Base-by-base conservation (phyloP, 139 green algal species). In the Tetradesmus obliquus region DNA sequence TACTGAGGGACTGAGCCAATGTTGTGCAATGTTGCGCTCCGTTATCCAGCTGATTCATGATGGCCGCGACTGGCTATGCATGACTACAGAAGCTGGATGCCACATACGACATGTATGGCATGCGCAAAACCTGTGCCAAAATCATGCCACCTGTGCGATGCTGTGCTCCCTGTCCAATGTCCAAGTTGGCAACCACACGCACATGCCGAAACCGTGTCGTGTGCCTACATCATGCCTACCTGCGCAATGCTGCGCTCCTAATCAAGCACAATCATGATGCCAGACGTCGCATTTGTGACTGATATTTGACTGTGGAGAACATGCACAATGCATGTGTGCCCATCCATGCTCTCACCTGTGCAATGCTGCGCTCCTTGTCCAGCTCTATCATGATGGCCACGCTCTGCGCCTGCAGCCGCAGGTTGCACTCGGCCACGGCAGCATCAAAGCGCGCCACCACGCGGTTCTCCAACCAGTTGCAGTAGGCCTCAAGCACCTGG, bases 381-480 rank as follows among this genome's bases (percentile, higher is more conserved):
- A 96, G 94, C 80, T 95, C 84, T 3, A 89, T 91, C 96, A 97
- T 97, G 91, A 96, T 96, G 72, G 79, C 66, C 7, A 95, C 95
- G 84, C 94, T 97, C 90, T 95, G 91, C 2, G 93, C 92, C 95
- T 97, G 97, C 55, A 71, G 93, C 66, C 54, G 60, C 32, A 95
- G 54, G 86, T 97, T 91, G 54, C 84, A 60, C 53, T 82, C 57
- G 24, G 76, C 83, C 24, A 94, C 91, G 0, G 95, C 96, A 10
- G 69, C 87, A 86, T 98, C 96, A 90, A 98, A 98, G 62, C 92
- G 90, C 0, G 84, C 55, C n/a, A 97, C 93, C 62, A 97, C 94
- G 5, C 94, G 80, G 84, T 96, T 94, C 91, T 97, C 96, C 79
- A 98, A 91, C 66, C 93, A 53, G 32, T 94, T 94, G 79, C 93